Conservation (phyloP, 331 rosid species). For the Rosa hybrid region DNA sequence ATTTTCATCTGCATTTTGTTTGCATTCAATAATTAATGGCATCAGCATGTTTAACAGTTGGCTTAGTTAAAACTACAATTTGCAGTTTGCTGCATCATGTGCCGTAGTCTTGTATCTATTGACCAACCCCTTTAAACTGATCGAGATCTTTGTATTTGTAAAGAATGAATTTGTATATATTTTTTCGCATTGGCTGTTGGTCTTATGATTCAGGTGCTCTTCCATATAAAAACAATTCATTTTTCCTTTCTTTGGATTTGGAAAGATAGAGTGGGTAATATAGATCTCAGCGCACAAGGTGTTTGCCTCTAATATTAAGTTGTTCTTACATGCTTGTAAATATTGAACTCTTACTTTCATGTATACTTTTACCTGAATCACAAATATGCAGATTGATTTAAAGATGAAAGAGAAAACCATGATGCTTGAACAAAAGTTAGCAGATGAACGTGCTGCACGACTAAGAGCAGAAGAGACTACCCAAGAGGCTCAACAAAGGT, state of each 20-base stretch:
- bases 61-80: background rate
- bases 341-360: no score
- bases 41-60: background rate
- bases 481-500: constrained; percentile 50
- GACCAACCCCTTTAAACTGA: background rate
- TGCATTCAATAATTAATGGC: no score
- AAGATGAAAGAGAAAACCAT: constrained; percentile 64
- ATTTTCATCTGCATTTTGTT: constrained; percentile 2
- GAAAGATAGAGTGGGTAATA: background rate
- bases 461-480: constrained; percentile 61
- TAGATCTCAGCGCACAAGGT: background rate
- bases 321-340: background rate
- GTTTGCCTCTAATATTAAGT: background rate
- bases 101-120: background rate
- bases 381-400: constrained; percentile 53
- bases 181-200: background rate
- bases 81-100: background rate
- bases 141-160: background rate
- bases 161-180: background rate
- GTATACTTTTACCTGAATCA: background rate
- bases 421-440: constrained; percentile 70
- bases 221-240: background rate
- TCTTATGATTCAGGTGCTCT: background rate
- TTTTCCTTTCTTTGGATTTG: background rate
- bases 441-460: constrained; percentile 81